Conservation (phyloP, 306 rosid genomes). For the Trichosanthes cucumerina region DNA sequence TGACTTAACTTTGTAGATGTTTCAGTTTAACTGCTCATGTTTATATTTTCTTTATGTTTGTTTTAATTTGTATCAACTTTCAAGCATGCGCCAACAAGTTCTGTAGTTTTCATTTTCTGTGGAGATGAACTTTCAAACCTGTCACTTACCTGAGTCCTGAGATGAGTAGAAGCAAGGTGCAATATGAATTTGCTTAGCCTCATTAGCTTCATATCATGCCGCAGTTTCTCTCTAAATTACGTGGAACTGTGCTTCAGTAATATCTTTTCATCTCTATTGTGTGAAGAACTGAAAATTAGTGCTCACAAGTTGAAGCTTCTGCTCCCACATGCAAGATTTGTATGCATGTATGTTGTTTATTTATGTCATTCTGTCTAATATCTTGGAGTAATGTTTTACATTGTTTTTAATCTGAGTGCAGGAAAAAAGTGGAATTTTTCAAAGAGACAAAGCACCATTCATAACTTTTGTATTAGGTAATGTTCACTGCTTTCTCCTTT, state of each 20-base stretch:
- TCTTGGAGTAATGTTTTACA: constrained; percentile 7
- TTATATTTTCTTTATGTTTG: not conserved
- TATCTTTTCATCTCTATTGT: not conserved
- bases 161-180: not conserved
- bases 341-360: not conserved
- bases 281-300: not conserved
- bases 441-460: constrained; percentile 25
- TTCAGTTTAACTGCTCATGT: not conserved
- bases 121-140: not conserved
- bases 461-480: constrained; percentile 90
- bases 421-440: constrained; percentile 27
- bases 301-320: not conserved
- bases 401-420: constrained; percentile 34
- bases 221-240: not conserved
- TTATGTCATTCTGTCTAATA: not conserved
- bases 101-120: not conserved
- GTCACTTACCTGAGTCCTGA: not conserved
- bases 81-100: not conserved
- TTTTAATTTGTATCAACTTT: not conserved
- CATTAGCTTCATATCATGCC: not conserved
- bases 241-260: not conserved
- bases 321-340: constrained; percentile 3
- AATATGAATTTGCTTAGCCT: not conserved
- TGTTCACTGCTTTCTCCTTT: not conserved
- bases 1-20: not conserved